Evolutionary conservation across 306 rosid genomes (phyloP).

Genomic region (Cucurbita ficifolia): DNA sequence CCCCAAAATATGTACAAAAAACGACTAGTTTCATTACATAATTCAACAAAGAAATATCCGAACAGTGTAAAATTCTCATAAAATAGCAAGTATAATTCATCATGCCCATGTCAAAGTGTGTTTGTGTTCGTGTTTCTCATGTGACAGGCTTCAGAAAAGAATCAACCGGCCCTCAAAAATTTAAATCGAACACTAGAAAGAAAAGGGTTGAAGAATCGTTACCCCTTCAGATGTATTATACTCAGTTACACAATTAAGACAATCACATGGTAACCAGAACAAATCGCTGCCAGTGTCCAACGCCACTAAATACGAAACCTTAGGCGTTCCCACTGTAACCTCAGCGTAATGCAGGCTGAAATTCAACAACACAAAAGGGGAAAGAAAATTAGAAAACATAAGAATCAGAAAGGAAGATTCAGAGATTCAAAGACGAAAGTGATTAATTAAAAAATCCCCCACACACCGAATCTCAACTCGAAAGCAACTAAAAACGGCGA

Average conservation of each 20-base stretch:
- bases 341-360: slow-evolving; percentile 87
- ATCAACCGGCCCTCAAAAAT: background rate
- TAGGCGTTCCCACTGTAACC: slow-evolving; percentile 85
- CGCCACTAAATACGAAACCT: slow-evolving; percentile 60
- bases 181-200: background rate
- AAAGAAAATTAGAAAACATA: background rate
- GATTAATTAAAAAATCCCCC: background rate
- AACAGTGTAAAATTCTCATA: too few relatives aligned
- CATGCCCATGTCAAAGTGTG: background rate
- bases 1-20: background rate
- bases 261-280: slow-evolving; percentile 92
- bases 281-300: slow-evolving; percentile 92
- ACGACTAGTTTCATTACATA: background rate
- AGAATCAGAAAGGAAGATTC: background rate
- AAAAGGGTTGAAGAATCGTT: background rate
- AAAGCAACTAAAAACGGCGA: background rate
- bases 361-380: background rate
- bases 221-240: slow-evolving; percentile 23
- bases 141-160: background rate
- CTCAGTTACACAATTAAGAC: slow-evolving; percentile 37
- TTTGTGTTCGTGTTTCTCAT: background rate
- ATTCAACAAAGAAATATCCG: too few relatives aligned
- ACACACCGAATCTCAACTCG: background rate
- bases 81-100: background rate
- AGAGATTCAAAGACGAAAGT: background rate